Evolutionary conservation across 352 stramenopile species (phyloP).

Genomic region (Phytophthora sp.): DNA sequence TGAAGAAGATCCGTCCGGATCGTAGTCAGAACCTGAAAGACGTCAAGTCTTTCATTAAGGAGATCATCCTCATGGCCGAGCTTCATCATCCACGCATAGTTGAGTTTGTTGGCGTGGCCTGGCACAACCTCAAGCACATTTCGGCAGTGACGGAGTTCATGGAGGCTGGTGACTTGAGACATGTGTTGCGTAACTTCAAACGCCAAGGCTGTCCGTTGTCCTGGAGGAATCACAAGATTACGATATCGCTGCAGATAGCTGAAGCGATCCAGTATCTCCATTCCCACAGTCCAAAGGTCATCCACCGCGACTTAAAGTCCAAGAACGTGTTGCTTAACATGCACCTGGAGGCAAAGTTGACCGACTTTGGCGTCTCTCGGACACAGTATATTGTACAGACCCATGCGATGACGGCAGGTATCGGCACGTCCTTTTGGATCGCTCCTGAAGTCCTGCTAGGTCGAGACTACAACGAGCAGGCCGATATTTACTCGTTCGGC

Average conservation of each 20-base stretch:
- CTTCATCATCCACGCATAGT: conserved; percentile 53
- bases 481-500: conserved; percentile 50
- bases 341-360: conserved; percentile 66
- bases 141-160: conserved; percentile 57
- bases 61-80: conserved; percentile 49
- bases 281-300: conserved; percentile 46
- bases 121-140: conserved; percentile 48
- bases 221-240: conserved; percentile 46
- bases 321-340: conserved; percentile 56
- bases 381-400: conserved; percentile 41
- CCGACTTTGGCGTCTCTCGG: conserved; percentile 66
- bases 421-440: conserved; percentile 48
- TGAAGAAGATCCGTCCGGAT: conserved; percentile 53
- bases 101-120: conserved; percentile 51
- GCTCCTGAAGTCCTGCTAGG: conserved; percentile 43
- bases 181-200: conserved; percentile 47
- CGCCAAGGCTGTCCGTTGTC: conserved; percentile 33
- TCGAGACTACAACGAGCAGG: conserved; percentile 44
- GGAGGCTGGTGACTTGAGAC: conserved; percentile 49
- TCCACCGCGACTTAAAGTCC: conserved; percentile 49
- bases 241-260: conserved; percentile 53
- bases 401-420: conserved; percentile 44
- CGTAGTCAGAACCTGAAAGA: conserved; percentile 36
- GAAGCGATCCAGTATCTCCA: conserved; percentile 57
- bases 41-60: conserved; percentile 47